Evolutionary conservation across 345 rosid species (phyloP).

Genomic region (Cardamine occulta): DNA sequence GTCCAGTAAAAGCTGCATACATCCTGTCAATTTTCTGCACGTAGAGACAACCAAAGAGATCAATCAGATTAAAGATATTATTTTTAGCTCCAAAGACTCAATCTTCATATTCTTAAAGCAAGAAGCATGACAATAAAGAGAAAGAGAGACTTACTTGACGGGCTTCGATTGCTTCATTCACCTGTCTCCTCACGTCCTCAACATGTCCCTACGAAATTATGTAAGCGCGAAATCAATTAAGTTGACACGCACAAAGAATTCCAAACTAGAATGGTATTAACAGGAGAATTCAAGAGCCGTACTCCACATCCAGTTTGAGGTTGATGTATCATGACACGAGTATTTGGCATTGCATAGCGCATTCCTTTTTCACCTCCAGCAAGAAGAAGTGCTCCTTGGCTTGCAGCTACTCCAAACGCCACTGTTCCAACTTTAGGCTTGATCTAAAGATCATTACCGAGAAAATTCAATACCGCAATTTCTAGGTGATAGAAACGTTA

Average conservation of each 20-base stretch:
- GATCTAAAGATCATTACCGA: conserved; percentile 53
- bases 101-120: conserved; percentile 9
- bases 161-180: conserved; percentile 80
- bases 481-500: neutral
- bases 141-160: conserved; percentile 65
- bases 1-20: conserved; percentile 88
- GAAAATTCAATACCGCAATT: neutral
- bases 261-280: neutral
- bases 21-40: conserved; percentile 88
- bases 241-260: neutral
- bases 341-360: conserved; percentile 96
- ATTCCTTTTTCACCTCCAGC: conserved; percentile 98
- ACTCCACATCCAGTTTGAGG: conserved; percentile 94
- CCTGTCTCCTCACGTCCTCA: conserved; percentile 89
- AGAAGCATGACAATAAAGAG: conserved; percentile 3
- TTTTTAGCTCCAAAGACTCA: neutral
- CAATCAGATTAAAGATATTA: neutral
- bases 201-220: conserved; percentile 65
- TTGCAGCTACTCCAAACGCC: conserved; percentile 94
- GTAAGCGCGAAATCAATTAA: neutral
- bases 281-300: conserved; percentile 33
- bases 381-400: conserved; percentile 91
- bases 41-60: conserved; percentile 19
- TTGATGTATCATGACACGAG: conserved; percentile 94
- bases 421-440: conserved; percentile 96